Base-by-base conservation (phyloP, 345 rosid genomes). In the rapeseed (Brassica napus) region DNA sequence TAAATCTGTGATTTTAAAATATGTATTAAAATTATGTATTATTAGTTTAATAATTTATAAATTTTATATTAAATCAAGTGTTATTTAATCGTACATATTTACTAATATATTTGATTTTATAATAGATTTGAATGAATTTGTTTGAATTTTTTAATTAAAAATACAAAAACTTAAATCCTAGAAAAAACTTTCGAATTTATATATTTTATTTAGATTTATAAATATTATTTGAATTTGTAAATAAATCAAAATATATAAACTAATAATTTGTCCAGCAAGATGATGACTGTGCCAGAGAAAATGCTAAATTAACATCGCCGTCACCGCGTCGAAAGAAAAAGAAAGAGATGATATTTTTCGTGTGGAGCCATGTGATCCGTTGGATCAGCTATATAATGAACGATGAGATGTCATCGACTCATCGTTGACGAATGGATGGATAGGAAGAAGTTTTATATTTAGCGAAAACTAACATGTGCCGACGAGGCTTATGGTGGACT, bases 401-500 rank as follows among this genome's bases (percentile, higher is more conserved):
- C 74, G 74, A 1, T 26, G 0, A 1, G 78, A 67, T n/a, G 34
- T 21, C 0, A 7, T 6, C 74, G 21, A 18, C 21, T 18, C 21
- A 26, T 26, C 28, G 69, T 47, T 79, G 82, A 79, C 74, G 73
- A 34, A 4, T 31, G 34, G 34, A 32, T 79, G 69, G 82, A 73
- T 72, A 73, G 54, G 73, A 66, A 79, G 3, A 26, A 26, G 28
- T 26, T 26, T 26, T 26, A 26, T 26, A 26, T 26, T 72, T 66
- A 23, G 77, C 24, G 58, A 62, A 31, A 54, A 18, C 1, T 6
- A 79, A 72, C 63, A 44, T 0, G 7, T 59, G 69, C 1, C 26
- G 7, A 59, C 55, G 42, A 47, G 34, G 30, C 8, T 4, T 44
- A 47, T 0, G 7, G 5, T 67, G 8, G 44, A 72, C 47, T n/a